Evolutionary conservation across 768 basidiomycete species (phyloP).

Genomic region (Tricholoma furcatifolium): DNA sequence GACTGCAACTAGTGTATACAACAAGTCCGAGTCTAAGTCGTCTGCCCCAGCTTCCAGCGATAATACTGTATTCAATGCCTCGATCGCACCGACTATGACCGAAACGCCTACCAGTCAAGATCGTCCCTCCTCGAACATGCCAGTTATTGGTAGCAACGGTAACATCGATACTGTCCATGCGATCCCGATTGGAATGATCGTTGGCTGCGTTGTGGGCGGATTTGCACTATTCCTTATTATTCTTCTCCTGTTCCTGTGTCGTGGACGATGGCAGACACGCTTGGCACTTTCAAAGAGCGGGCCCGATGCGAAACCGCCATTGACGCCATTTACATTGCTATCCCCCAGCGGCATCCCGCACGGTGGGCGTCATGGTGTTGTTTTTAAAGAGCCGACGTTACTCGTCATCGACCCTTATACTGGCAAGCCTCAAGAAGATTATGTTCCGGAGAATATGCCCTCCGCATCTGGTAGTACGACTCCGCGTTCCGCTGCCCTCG

Average conservation of each 20-base stretch:
- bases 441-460: too few species aligned
- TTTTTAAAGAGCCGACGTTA: neutral
- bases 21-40: neutral
- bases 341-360: neutral
- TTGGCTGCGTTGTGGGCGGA: constrained; percentile 13
- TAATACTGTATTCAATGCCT: neutral
- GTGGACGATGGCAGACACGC: neutral
- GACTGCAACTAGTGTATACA: too few species aligned
- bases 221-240: constrained; percentile 1
- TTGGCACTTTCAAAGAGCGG: neutral
- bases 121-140: neutral
- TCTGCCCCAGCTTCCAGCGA: neutral
- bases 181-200: constrained; percentile 7
- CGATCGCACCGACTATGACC: neutral
- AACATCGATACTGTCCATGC: neutral
- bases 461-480: too few species aligned
- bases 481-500: too few species aligned
- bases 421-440: too few species aligned
- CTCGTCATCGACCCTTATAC: neutral
- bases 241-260: constrained; percentile 7
- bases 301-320: neutral
- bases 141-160: neutral
- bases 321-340: neutral
- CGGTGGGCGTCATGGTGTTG: neutral
- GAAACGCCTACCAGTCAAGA: neutral